phyloP scores from a whole-genome alignment of 1,284 basidiomycete species.

The Agroathelia rolfsii region DNA sequence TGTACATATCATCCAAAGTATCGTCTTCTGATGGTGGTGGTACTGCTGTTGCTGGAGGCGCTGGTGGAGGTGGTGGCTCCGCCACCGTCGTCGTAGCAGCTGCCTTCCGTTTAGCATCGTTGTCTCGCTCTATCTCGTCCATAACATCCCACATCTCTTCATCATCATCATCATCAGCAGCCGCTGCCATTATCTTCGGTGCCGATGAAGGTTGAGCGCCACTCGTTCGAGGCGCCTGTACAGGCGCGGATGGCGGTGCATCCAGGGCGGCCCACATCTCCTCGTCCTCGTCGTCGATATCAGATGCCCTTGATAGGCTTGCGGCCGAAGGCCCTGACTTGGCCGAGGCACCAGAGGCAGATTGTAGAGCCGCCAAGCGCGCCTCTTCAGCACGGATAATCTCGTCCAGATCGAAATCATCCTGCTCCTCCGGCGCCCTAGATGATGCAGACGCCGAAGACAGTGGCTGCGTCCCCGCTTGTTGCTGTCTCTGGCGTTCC shows the following conservation, averaged over 20 bases:
- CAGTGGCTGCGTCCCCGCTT: constrained; percentile 9
- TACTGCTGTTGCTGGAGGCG: no score
- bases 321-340: constrained; percentile 7
- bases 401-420: constrained; percentile 14
- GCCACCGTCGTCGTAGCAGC: no score
- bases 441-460: constrained; percentile 11
- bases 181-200: constrained; percentile 3
- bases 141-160: constrained; percentile 64
- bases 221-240: constrained; percentile 9
- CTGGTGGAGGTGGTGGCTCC: no score
- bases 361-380: constrained; percentile 7
- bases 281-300: constrained; percentile 38
- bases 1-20: constrained; percentile 20
- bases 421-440: constrained; percentile 9
- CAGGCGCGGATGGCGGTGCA: constrained; percentile 7
- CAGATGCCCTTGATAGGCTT: constrained; percentile 10
- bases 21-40: constrained; percentile 12
- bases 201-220: not conserved
- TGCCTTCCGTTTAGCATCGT: constrained; percentile 8
- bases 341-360: constrained; percentile 6
- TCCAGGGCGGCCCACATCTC: constrained; percentile 45
- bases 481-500: constrained; percentile 20
- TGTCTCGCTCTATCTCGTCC: constrained; percentile 41
- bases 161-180: constrained; percentile 30
- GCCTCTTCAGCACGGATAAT: no score